A percentile compares a stretch with the other conserved stretches of the same genome.
Conservation (phyloP, 2,329 filamentous ascomycete genomes). For the Paracoccidioides lutzii region DNA sequence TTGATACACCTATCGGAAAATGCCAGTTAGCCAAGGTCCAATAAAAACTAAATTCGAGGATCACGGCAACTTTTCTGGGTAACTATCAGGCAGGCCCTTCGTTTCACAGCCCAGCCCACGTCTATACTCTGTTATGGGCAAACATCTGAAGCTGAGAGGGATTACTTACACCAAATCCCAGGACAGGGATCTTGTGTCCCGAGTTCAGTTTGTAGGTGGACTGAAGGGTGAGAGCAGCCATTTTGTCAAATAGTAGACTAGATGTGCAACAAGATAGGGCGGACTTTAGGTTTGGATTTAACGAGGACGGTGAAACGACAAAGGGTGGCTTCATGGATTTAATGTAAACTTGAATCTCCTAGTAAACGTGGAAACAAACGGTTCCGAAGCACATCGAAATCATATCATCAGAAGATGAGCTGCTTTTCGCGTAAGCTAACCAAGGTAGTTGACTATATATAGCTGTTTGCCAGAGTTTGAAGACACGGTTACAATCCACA, state of each 20-base stretch:
- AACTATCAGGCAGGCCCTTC: neutral
- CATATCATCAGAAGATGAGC: no score
- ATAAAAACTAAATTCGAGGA: neutral
- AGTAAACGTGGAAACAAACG: no score
- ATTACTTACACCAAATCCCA: slow-evolving; percentile 36
- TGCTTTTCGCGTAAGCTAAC: no score
- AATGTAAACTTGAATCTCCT: neutral
- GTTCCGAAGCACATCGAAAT: no score
- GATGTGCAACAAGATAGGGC: neutral
- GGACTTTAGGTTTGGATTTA: neutral
- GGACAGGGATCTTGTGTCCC: slow-evolving; percentile 47
- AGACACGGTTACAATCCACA: no score
- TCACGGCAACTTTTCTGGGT: neutral
- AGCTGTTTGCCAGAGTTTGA: no score
- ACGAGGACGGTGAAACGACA: neutral
- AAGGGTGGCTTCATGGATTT: neutral
- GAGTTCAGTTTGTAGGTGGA: slow-evolving; percentile 39
- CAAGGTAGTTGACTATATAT: no score
- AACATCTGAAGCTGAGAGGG: neutral
- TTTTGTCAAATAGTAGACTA: slow-evolving; percentile 6
- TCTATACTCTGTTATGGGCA: neutral
- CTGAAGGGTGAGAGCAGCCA: slow-evolving; percentile 20
- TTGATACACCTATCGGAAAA: slow-evolving; percentile 24
- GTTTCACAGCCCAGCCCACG: neutral
- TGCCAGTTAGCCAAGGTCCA: slow-evolving; percentile 6